A percentile compares a stretch with the other conserved stretches of the same genome.
Evolutionary conservation across 225 moss, liverwort and hornwort species (phyloP).

Genomic region (Thuidium tamariscinum): DNA sequence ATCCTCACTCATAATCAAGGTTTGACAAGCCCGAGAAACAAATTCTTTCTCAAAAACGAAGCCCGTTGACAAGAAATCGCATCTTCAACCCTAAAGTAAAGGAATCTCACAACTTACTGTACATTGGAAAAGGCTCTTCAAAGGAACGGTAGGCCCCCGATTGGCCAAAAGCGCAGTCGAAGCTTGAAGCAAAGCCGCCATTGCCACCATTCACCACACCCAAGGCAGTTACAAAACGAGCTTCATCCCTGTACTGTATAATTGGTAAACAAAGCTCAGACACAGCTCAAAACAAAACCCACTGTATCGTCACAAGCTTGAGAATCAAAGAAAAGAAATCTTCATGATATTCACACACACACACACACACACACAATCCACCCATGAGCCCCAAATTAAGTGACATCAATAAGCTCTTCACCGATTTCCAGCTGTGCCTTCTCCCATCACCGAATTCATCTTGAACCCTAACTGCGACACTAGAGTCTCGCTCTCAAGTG

Average conservation of each 20-base stretch:
- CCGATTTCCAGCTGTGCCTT: too few species aligned
- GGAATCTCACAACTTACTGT: background rate
- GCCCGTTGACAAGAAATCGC: background rate
- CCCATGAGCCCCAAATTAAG: background rate
- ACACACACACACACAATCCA: background rate
- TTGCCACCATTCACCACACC: background rate
- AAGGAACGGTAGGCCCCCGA: background rate
- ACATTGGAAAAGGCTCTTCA: background rate
- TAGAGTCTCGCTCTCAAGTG: background rate
- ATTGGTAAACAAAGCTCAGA: background rate
- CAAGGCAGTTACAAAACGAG: background rate
- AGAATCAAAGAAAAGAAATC: background rate
- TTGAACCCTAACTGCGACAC: background rate
- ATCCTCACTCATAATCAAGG: background rate
- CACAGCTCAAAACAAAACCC: background rate
- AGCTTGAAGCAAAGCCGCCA: slow-evolving; percentile 21
- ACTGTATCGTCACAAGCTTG: background rate
- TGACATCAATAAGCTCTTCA: background rate
- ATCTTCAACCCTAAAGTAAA: background rate
- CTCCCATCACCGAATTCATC: background rate
- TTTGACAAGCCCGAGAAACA: background rate
- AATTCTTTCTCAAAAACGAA: background rate
- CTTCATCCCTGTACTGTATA: background rate
- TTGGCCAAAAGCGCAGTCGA: slow-evolving; percentile 5
- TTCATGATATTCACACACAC: too few species aligned